These are phyloP conservation scores for Eutrema yunnanense DNA, from an alignment of 345 rosid genomes.

Conservation along the genomic window DNA sequence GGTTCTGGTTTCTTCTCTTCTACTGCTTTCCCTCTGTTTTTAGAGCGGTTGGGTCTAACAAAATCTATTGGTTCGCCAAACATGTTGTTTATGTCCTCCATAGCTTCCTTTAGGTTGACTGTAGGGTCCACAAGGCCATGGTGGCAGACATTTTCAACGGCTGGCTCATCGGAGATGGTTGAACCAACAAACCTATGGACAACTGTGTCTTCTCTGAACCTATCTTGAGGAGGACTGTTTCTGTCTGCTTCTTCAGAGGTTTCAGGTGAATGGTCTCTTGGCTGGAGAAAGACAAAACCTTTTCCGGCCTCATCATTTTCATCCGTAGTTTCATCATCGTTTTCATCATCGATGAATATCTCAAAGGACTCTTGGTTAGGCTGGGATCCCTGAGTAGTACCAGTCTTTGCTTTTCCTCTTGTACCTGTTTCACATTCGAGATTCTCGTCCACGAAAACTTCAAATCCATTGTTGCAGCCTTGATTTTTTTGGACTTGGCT, in stretches of 20 bases:
- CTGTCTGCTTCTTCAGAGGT: slow-evolving; percentile 37
- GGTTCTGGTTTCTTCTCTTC: slow-evolving; percentile 26
- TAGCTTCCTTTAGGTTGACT: slow-evolving; percentile 88
- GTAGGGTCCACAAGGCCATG: slow-evolving; percentile 99
- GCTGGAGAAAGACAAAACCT: slow-evolving; percentile 55
- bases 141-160: slow-evolving; percentile 89
- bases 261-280: slow-evolving; percentile 56
- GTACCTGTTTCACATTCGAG: slow-evolving; percentile 23
- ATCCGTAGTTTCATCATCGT: slow-evolving; percentile 28
- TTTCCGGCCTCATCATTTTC: slow-evolving; percentile 35
- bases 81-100: slow-evolving; percentile 93
- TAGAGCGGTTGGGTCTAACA: slow-evolving; percentile 63
- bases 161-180: slow-evolving; percentile 65
- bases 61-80: slow-evolving; percentile 93
- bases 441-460: slow-evolving; percentile 53
- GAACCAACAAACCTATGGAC: slow-evolving; percentile 81
- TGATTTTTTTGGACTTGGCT: slow-evolving; percentile 36
- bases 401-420: slow-evolving; percentile 16
- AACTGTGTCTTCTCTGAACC: slow-evolving; percentile 80
- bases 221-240: slow-evolving; percentile 38
- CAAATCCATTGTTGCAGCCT: slow-evolving; percentile 32
- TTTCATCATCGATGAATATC: slow-evolving; percentile 63
- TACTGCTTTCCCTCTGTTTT: slow-evolving; percentile 45
- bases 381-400: slow-evolving; percentile 24
- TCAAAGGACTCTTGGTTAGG: slow-evolving; percentile 42